Evolutionary conservation across 2,329 filamentous ascomycete species (phyloP).

Genomic region (Monosporascus sp.): DNA sequence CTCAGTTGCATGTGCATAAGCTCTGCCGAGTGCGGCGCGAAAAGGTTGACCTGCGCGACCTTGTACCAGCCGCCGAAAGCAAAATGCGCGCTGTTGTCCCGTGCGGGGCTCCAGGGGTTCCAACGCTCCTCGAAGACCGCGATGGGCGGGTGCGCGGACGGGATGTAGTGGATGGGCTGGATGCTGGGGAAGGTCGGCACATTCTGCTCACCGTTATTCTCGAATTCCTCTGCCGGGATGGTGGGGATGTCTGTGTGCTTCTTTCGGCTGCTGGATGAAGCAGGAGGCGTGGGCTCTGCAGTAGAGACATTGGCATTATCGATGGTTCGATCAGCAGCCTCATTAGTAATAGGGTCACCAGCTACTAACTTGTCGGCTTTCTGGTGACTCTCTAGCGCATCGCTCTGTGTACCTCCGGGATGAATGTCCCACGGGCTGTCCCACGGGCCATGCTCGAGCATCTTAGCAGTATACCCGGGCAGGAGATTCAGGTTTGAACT

Average conservation of each 20-base stretch:
- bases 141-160: constrained; percentile 8
- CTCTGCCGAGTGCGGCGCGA: constrained; percentile 19
- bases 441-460: constrained; percentile 17
- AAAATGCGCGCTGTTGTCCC: constrained; percentile 3
- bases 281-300: not conserved
- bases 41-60: constrained; percentile 16
- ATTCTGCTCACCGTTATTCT: not conserved
- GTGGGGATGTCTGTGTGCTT: constrained; percentile 8
- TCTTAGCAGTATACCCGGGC: constrained; percentile 18
- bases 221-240: constrained; percentile 7
- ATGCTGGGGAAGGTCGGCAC: constrained; percentile 9
- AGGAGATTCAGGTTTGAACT: constrained; percentile 17
- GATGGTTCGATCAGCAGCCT: not conserved
- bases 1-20: constrained; percentile 21
- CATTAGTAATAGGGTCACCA: not conserved
- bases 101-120: not conserved
- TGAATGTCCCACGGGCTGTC: constrained; percentile 13
- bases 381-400: not conserved
- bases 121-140: constrained; percentile 19
- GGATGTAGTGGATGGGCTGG: constrained; percentile 21
- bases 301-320: not conserved
- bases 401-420: not conserved
- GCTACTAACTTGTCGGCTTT: not conserved
- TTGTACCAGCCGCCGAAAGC: constrained; percentile 22
- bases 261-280: constrained; percentile 4